Evolutionary conservation across 352 stramenopile genomes (phyloP).

Genomic region (Peronospora belbahrii): DNA sequence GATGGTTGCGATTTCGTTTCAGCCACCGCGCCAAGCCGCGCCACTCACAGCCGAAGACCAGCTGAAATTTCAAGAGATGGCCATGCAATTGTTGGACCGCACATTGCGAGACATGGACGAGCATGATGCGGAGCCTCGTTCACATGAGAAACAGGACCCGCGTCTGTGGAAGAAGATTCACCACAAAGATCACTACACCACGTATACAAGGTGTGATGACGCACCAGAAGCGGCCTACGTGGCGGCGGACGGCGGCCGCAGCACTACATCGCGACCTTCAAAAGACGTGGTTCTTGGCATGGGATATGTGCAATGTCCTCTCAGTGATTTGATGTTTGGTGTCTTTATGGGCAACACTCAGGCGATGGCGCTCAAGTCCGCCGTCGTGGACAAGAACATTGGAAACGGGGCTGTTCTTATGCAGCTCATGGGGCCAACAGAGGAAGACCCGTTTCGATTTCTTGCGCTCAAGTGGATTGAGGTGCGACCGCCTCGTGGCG

Average conservation of each 20-base stretch:
- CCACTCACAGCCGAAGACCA: slow-evolving; percentile 22
- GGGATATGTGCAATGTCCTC: slow-evolving; percentile 33
- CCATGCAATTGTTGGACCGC: slow-evolving; percentile 30
- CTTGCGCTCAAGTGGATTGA: slow-evolving; percentile 37
- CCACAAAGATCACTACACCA: slow-evolving; percentile 25
- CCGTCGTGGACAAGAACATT: slow-evolving; percentile 33
- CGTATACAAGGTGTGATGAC: slow-evolving; percentile 24
- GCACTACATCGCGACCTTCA: slow-evolving; percentile 21
- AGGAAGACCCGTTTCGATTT: slow-evolving; percentile 39
- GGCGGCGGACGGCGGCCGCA: slow-evolving; percentile 18
- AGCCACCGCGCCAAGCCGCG: slow-evolving; percentile 14
- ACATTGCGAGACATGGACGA: slow-evolving; percentile 32
- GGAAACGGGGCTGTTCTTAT: slow-evolving; percentile 29
- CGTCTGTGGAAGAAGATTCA: slow-evolving; percentile 31
- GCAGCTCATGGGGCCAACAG: slow-evolving; percentile 25
- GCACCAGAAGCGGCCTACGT: slow-evolving; percentile 26
- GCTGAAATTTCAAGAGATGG: slow-evolving; percentile 32
- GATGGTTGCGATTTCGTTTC: slow-evolving; percentile 14
- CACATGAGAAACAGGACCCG: slow-evolving; percentile 25
- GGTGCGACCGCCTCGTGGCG: slow-evolving; percentile 17
- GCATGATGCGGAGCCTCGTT: slow-evolving; percentile 16
- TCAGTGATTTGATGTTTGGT: slow-evolving; percentile 43
- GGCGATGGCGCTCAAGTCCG: slow-evolving; percentile 23
- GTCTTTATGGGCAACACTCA: slow-evolving; percentile 23
- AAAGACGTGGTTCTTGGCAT: slow-evolving; percentile 39